Conservation (phyloP, 2,329 filamentous ascomycete species). For the Pseudopyrenochaeta lycopersici region DNA sequence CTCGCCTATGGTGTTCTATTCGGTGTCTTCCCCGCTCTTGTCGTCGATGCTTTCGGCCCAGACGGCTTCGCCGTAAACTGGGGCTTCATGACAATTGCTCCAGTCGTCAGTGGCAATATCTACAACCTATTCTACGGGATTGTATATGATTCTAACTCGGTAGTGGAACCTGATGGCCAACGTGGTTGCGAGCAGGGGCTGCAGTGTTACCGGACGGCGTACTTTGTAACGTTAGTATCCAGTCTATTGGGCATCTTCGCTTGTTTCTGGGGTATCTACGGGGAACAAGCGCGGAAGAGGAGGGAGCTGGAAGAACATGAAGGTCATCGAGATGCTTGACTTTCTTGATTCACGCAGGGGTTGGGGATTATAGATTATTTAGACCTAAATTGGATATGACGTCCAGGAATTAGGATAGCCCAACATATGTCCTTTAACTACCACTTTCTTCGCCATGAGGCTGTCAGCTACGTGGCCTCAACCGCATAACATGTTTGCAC, state of each 20-base stretch:
- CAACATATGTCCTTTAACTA: too few relatives aligned
- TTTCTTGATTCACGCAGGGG: background rate
- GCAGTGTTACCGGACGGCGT: constrained; percentile 82
- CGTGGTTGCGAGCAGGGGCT: constrained; percentile 79
- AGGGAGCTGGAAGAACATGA: constrained; percentile 43
- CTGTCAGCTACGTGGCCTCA: too few relatives aligned
- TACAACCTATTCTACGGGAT: constrained; percentile 92
- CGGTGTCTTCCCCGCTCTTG: constrained; percentile 88
- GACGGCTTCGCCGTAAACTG: constrained; percentile 92
- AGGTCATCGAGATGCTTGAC: constrained; percentile 40
- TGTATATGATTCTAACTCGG: constrained; percentile 83
- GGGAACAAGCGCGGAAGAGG: constrained; percentile 57
- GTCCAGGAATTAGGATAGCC: too few relatives aligned
- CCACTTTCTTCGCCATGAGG: too few relatives aligned
- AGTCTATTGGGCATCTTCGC: constrained; percentile 74
- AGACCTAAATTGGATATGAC: background rate
- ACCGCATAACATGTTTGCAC: too few relatives aligned
- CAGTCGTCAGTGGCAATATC: constrained; percentile 85
- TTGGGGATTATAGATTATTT: background rate
- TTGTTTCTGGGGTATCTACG: constrained; percentile 74
- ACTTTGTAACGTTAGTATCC: constrained; percentile 77
- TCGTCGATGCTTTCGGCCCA: constrained; percentile 89
- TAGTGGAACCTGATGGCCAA: constrained; percentile 73
- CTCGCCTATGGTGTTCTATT: constrained; percentile 93
- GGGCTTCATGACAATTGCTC: constrained; percentile 92